phyloP scores from a whole-genome alignment of 169 alveolate genomes.

The Toxoplasma gondii region DNA sequence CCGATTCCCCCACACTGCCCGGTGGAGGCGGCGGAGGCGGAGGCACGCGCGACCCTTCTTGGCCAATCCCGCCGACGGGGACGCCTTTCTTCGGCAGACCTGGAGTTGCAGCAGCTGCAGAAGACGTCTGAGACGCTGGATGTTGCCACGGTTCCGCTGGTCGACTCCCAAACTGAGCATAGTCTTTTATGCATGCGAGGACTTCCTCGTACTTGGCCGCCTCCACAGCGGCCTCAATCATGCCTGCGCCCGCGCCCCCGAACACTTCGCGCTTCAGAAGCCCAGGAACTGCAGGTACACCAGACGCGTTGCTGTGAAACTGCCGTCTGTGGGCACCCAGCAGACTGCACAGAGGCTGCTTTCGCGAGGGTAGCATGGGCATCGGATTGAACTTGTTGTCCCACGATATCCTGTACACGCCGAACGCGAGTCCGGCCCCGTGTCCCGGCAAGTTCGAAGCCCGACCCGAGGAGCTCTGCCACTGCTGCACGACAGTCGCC shows the following conservation, averaged over 20 bases:
- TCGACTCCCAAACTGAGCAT: slow-evolving; percentile 61
- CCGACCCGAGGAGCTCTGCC: background rate
- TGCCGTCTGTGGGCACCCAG: slow-evolving; percentile 51
- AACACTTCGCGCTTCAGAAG: background rate
- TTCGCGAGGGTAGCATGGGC: slow-evolving; percentile 70
- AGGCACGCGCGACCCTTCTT: background rate
- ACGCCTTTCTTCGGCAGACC: background rate
- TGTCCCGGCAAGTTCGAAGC: background rate
- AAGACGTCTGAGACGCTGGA: background rate
- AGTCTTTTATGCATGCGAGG: slow-evolving; percentile 45
- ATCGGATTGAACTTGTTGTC: slow-evolving; percentile 46
- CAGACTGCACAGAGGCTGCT: slow-evolving; percentile 66
- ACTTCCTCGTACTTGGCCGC: slow-evolving; percentile 61
- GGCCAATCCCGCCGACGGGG: background rate
- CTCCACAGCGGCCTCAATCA: slow-evolving; percentile 52
- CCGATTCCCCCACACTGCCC: background rate
- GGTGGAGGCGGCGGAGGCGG: slow-evolving; percentile 26
- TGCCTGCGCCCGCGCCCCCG: background rate
- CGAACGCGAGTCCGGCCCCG: background rate
- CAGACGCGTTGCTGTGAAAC: background rate
- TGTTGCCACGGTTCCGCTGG: slow-evolving; percentile 67
- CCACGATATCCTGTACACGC: slow-evolving; percentile 59
- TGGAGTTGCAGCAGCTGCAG: background rate
- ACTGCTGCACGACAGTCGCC: background rate
- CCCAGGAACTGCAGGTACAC: background rate